phyloP scores from a whole-genome alignment of 208 protist genomes.

The Leishmania tarentolae region DNA sequence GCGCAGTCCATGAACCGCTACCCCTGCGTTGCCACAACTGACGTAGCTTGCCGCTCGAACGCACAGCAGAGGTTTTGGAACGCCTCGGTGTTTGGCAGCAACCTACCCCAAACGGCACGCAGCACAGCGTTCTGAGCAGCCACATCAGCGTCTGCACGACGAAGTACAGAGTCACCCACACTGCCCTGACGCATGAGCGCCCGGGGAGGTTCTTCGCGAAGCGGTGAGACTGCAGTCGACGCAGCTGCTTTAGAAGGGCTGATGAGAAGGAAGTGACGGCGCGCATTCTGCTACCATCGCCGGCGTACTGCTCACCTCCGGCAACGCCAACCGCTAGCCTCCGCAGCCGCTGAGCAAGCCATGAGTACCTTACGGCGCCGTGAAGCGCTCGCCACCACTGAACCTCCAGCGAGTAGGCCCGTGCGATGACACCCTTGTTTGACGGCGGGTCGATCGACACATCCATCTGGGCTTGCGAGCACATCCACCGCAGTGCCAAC shows the following conservation, averaged over 20 bases:
- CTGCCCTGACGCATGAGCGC: neutral
- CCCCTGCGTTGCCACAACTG: neutral
- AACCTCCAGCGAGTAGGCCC: constrained; percentile 1
- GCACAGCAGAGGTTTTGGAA: neutral
- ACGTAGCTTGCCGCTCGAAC: too few species aligned
- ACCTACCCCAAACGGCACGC: constrained; percentile 19
- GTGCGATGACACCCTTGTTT: neutral
- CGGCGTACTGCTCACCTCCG: neutral
- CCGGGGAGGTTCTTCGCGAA: neutral
- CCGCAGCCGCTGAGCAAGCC: neutral
- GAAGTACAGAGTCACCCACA: neutral
- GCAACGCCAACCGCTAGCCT: neutral
- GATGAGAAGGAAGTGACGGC: neutral
- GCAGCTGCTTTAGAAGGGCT: neutral
- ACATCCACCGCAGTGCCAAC: constrained; percentile 30
- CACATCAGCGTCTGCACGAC: constrained; percentile 9
- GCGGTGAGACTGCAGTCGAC: neutral
- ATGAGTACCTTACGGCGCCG: constrained; percentile 10
- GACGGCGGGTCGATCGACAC: neutral
- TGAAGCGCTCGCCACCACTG: constrained; percentile 14
- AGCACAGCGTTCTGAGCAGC: constrained; percentile 16
- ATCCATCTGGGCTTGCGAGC: constrained; percentile 11
- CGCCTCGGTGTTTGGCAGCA: neutral
- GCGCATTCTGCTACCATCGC: neutral
- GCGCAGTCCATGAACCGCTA: neutral